A percentile compares a stretch with the other conserved stretches of the same genome.
phyloP scores from a whole-genome alignment of 345 rosid genomes.

The Populus euphratica region DNA sequence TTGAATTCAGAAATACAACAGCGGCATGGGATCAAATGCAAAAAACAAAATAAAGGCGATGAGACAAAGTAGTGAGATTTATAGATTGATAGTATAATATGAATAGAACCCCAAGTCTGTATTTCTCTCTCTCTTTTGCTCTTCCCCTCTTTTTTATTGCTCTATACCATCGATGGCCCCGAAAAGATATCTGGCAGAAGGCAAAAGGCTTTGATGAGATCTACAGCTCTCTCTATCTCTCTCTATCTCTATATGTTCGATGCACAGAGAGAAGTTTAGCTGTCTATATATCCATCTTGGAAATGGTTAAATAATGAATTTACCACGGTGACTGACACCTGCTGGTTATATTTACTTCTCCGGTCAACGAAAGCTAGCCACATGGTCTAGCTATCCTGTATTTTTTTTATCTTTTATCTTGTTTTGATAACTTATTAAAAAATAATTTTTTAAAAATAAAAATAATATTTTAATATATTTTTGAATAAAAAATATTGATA shows the following conservation, averaged over 20 bases:
- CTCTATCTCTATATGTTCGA: slow-evolving; percentile 11
- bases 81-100: neutral
- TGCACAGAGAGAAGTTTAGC: neutral
- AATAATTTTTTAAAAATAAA: too few species aligned
- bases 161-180: slow-evolving; percentile 14
- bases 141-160: neutral
- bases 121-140: neutral
- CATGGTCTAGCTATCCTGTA: too few species aligned
- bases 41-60: slow-evolving; percentile 4
- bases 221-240: slow-evolving; percentile 15
- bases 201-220: slow-evolving; percentile 28
- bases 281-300: slow-evolving; percentile 22
- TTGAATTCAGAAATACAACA: slow-evolving; percentile 17
- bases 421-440: too few species aligned
- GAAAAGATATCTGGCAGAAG: slow-evolving; percentile 24
- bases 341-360: slow-evolving; percentile 16
- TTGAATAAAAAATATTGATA: too few species aligned
- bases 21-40: slow-evolving; percentile 36
- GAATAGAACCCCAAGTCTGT: neutral
- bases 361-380: slow-evolving; percentile 23
- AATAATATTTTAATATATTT: too few species aligned
- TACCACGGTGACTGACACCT: slow-evolving; percentile 34
- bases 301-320: slow-evolving; percentile 14
- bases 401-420: too few species aligned
- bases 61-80: slow-evolving; percentile 29